Evolutionary conservation across 208 protist species (phyloP).

Genomic region (Crithidia expoeki): DNA sequence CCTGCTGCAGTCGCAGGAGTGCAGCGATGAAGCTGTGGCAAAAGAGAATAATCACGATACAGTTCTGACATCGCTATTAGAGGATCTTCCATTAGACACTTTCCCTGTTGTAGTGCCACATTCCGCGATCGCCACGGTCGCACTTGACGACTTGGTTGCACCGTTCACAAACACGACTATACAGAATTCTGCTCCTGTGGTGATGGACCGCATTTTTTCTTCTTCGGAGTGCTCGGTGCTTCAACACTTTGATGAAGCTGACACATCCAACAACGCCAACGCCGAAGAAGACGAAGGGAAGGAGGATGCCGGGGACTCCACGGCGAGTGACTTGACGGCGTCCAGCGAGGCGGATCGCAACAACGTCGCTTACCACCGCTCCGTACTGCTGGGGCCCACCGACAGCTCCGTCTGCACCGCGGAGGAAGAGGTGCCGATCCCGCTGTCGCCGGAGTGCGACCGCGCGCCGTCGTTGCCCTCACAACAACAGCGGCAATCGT

Average conservation of each 20-base stretch:
- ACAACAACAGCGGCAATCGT: background rate
- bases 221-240: background rate
- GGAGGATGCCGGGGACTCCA: background rate
- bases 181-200: background rate
- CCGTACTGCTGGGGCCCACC: background rate
- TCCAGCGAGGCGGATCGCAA: background rate
- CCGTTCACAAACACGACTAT: background rate
- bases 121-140: background rate
- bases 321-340: slow-evolving; percentile 10
- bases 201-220: background rate
- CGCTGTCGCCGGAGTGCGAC: background rate
- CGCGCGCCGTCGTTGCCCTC: background rate
- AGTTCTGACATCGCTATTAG: background rate
- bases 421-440: background rate
- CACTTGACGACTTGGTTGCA: background rate
- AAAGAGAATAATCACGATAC: background rate
- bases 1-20: too few relatives aligned
- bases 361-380: background rate
- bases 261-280: background rate
- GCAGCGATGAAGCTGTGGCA: background rate
- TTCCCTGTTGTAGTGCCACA: slow-evolving; percentile 4
- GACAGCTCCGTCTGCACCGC: slow-evolving; percentile 6
- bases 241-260: background rate
- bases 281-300: background rate
- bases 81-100: background rate